These are phyloP conservation scores for Metroxylon sagu DNA, from an alignment of 176 grass and related monocot species.

Conservation along the genomic window DNA sequence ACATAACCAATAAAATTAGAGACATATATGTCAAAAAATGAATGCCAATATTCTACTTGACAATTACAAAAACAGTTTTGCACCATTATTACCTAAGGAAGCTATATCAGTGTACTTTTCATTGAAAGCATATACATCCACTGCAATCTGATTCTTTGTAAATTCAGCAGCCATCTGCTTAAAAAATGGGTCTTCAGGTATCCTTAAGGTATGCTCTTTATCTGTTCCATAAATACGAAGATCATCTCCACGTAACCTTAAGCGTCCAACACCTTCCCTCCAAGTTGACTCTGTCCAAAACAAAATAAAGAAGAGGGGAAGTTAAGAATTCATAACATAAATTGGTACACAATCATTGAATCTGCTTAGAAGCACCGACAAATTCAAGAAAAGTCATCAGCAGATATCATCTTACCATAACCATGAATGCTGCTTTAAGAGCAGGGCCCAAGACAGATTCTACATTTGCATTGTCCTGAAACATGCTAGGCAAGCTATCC, in stretches of 20 bases:
- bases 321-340: no score
- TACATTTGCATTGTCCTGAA: conserved; percentile 75
- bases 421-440: conserved; percentile 90
- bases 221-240: conserved; percentile 83
- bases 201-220: conserved; percentile 73
- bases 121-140: conserved; percentile 86
- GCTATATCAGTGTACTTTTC: conserved; percentile 87
- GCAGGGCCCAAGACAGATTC: conserved; percentile 91
- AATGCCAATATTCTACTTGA: background rate
- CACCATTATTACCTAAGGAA: conserved; percentile 59
- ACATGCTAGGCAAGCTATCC: conserved; percentile 94
- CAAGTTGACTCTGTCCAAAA: conserved; percentile 71
- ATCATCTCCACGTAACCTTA: conserved; percentile 92
- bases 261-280: conserved; percentile 78
- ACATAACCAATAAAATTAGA: conserved; percentile 7
- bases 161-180: conserved; percentile 99
- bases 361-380: no score
- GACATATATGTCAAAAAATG: conserved; percentile 9
- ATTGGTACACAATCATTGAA: no score
- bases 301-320: no score
- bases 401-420: conserved; percentile 60
- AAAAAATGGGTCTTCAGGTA: conserved; percentile 88
- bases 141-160: conserved; percentile 78
- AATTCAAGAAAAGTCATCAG: background rate
- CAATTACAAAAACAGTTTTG: background rate